Evolutionary conservation across 2,329 filamentous ascomycete genomes (phyloP).

Genomic region (Penicillium freii): DNA sequence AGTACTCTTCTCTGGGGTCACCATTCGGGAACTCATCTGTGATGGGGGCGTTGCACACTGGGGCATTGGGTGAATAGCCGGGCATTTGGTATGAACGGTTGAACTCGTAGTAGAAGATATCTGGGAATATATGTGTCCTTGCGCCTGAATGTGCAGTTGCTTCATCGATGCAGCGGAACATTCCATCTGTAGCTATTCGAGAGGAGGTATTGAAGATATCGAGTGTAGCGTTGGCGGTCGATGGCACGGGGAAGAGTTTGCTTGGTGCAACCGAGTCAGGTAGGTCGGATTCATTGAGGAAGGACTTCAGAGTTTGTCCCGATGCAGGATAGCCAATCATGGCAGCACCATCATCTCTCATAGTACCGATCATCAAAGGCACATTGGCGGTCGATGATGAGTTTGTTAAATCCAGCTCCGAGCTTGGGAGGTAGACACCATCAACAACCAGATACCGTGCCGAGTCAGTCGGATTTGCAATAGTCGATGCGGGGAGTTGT

Average conservation of each 20-base stretch:
- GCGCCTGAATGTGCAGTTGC: conserved; percentile 56
- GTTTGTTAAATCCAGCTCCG: conserved; percentile 17
- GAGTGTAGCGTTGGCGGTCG: conserved; percentile 52
- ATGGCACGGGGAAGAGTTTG: conserved; percentile 40
- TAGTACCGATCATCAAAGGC: conserved; percentile 23
- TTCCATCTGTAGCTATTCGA: conserved; percentile 57
- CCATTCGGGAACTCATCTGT: conserved; percentile 42
- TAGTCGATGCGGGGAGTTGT: conserved; percentile 10
- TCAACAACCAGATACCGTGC: conserved; percentile 25
- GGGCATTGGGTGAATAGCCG: conserved; percentile 54
- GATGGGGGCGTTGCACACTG: conserved; percentile 47
- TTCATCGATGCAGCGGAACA: conserved; percentile 60
- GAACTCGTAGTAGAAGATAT: conserved; percentile 60
- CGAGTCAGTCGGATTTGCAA: conserved; percentile 7
- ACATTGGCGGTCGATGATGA: conserved; percentile 18
- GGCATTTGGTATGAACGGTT: conserved; percentile 53
- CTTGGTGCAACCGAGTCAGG: conserved; percentile 14
- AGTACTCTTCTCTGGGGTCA: conserved; percentile 52
- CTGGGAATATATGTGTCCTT: conserved; percentile 45
- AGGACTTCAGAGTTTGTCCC: conserved; percentile 43
- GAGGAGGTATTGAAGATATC: conserved; percentile 57
- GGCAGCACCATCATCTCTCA: conserved; percentile 39
- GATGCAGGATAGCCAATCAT: conserved; percentile 47
- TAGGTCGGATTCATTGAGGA: conserved; percentile 42
- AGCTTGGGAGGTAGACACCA: conserved; percentile 16